Percentiles rank a stretch among this genome's conserved stretches.
phyloP scores from a whole-genome alignment of 352 stramenopile species.

The Phytophthora lateralis region DNA sequence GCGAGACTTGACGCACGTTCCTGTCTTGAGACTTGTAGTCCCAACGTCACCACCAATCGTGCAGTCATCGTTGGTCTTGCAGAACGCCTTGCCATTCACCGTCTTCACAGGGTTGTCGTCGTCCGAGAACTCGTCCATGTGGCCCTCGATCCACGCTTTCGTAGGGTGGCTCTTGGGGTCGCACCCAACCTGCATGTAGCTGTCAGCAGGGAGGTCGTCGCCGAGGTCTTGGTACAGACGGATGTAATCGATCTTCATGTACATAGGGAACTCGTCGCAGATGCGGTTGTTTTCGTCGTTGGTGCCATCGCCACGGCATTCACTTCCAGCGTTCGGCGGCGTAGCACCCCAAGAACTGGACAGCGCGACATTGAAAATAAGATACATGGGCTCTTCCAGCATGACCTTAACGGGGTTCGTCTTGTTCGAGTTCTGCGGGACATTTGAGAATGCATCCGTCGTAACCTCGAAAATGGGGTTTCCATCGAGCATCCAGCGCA shows the following conservation, averaged over 20 bases:
- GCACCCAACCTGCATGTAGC: slow-evolving; percentile 61
- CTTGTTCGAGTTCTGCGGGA: slow-evolving; percentile 50
- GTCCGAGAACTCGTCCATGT: slow-evolving; percentile 69
- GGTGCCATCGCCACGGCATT: slow-evolving; percentile 59
- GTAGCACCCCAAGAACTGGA: slow-evolving; percentile 85
- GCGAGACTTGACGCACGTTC: slow-evolving; percentile 56
- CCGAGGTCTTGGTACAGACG: slow-evolving; percentile 62
- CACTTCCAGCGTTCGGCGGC: slow-evolving; percentile 50
- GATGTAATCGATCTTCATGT: slow-evolving; percentile 82
- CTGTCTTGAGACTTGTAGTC: slow-evolving; percentile 37
- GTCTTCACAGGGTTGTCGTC: slow-evolving; percentile 49
- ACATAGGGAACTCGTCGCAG: slow-evolving; percentile 75
- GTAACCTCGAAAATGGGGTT: slow-evolving; percentile 68
- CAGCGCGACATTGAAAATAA: slow-evolving; percentile 94
- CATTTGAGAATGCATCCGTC: slow-evolving; percentile 52
- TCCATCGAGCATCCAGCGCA: slow-evolving; percentile 72
- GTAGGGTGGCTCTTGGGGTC: slow-evolving; percentile 64
- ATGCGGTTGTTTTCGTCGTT: slow-evolving; percentile 48
- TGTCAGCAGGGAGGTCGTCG: slow-evolving; percentile 44
- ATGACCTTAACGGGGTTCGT: slow-evolving; percentile 67
- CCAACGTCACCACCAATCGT: slow-evolving; percentile 41
- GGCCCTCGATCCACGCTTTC: slow-evolving; percentile 66
- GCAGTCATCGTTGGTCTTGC: slow-evolving; percentile 58
- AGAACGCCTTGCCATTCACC: slow-evolving; percentile 59
- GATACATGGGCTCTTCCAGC: slow-evolving; percentile 92